Percentiles rank a stretch among this genome's conserved stretches.
Conservation (phyloP, 2,329 filamentous ascomycete genomes). For the Cryphonectria japonica region DNA sequence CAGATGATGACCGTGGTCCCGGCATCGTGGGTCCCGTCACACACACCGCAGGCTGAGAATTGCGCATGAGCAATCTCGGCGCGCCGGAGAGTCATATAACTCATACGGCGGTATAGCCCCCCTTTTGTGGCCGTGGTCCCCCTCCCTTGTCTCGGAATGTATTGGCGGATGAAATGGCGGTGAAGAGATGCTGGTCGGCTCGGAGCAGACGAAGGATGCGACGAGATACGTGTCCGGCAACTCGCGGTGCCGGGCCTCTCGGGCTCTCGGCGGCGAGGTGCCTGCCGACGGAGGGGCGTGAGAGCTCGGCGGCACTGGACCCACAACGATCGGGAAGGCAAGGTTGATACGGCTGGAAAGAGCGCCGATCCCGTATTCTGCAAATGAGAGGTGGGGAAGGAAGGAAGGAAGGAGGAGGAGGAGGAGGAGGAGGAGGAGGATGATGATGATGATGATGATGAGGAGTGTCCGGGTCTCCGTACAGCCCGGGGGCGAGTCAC, state of each 20-base stretch:
- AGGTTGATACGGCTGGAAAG: background rate
- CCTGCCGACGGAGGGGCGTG: conserved; percentile 1
- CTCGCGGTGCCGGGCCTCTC: background rate
- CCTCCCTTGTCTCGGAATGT: conserved; percentile 4
- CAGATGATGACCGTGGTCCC: background rate
- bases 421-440: background rate
- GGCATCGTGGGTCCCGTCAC: background rate
- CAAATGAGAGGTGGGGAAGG: background rate
- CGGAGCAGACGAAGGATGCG: conserved; percentile 1
- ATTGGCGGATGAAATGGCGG: conserved; percentile 18
- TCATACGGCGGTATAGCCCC: background rate
- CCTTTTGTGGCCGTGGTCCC: background rate
- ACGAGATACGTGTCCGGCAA: conserved; percentile 1
- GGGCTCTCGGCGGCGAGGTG: background rate
- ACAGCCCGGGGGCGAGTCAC: conserved; percentile 2
- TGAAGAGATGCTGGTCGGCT: conserved; percentile 9
- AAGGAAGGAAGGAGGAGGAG: background rate
- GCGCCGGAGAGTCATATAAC: background rate
- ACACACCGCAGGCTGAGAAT: conserved; percentile 4
- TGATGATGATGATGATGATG: background rate
- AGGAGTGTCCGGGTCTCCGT: background rate
- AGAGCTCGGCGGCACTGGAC: background rate
- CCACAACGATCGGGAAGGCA: background rate
- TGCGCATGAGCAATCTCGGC: conserved; percentile 5
- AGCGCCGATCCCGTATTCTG: background rate